Conservation (phyloP, 768 basidiomycete genomes). For the Auricularia heimuer region DNA sequence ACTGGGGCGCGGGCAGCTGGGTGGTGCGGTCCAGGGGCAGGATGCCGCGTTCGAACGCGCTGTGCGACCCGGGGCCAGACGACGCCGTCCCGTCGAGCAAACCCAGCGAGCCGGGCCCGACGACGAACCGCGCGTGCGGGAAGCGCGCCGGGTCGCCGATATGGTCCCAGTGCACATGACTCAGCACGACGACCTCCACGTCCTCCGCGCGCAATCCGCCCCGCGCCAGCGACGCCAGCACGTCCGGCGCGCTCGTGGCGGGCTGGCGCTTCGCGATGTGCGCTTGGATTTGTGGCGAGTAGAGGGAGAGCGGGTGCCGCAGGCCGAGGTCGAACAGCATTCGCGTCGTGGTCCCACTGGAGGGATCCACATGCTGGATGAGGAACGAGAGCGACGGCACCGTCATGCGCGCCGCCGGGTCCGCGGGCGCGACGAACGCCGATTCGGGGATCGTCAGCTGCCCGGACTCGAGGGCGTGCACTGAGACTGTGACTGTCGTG, state of each 20-base stretch:
- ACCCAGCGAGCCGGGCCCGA: slow-evolving; percentile 31
- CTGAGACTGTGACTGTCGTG: too few relatives aligned
- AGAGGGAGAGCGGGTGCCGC: slow-evolving; percentile 34
- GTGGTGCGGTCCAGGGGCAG: slow-evolving; percentile 29
- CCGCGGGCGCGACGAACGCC: slow-evolving; percentile 27
- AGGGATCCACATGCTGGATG: slow-evolving; percentile 32
- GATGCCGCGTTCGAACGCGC: too few relatives aligned
- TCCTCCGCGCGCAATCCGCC: slow-evolving; percentile 38
- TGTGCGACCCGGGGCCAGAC: slow-evolving; percentile 22
- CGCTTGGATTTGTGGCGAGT: slow-evolving; percentile 25
- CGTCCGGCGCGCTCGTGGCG: slow-evolving; percentile 20
- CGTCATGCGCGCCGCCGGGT: slow-evolving; percentile 17
- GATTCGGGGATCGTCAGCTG: too few relatives aligned
- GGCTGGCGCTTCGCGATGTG: slow-evolving; percentile 18
- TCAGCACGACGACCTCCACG: slow-evolving; percentile 36
- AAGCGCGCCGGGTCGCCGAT: slow-evolving; percentile 40
- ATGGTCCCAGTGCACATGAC: slow-evolving; percentile 47
- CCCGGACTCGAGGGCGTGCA: too few relatives aligned
- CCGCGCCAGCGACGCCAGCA: slow-evolving; percentile 37
- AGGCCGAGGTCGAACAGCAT: slow-evolving; percentile 47
- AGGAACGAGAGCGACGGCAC: slow-evolving; percentile 45
- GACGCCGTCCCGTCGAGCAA: slow-evolving; percentile 17
- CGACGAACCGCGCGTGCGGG: slow-evolving; percentile 35
- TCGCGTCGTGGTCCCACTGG: slow-evolving; percentile 14
- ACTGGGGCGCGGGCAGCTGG: slow-evolving; percentile 22